Conservation (phyloP, 2,329 filamentous ascomycete genomes). For the Claviceps purpurea region DNA sequence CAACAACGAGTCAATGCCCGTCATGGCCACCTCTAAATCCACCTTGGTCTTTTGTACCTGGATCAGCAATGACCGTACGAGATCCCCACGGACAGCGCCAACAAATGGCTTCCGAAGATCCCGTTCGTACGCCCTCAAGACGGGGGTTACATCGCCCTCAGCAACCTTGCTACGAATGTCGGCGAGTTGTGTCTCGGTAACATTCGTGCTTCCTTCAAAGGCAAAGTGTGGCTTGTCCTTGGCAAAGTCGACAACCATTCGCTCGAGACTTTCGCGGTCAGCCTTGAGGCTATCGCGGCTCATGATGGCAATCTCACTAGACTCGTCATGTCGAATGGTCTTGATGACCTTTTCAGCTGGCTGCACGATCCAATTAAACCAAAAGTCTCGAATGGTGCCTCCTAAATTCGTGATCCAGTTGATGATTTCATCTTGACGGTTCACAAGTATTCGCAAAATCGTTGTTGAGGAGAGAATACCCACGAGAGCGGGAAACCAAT, state of each 20-base stretch:
- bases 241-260: conserved; percentile 97
- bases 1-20: conserved; percentile 83
- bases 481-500: conserved; percentile 69
- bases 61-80: conserved; percentile 81
- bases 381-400: conserved; percentile 72
- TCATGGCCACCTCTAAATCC: conserved; percentile 90
- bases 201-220: conserved; percentile 27
- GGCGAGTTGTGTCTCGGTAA: conserved; percentile 57
- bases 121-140: conserved; percentile 81
- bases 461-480: conserved; percentile 76
- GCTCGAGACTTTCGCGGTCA: conserved; percentile 81
- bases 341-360: conserved; percentile 71
- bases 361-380: conserved; percentile 90
- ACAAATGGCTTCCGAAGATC: conserved; percentile 72
- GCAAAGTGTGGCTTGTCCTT: conserved; percentile 60
- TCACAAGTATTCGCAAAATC: conserved; percentile 64
- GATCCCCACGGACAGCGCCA: conserved; percentile 72
- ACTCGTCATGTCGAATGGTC: conserved; percentile 85
- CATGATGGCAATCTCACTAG: conserved; percentile 92
- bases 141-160: conserved; percentile 85
- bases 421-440: conserved; percentile 61
- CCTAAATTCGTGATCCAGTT: conserved; percentile 72
- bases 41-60: conserved; percentile 99
- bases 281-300: conserved; percentile 83
- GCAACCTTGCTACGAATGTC: conserved; percentile 68